These are phyloP conservation scores for Suillus sp. DNA, from an alignment of 768 basidiomycete species.

Conservation along the genomic window DNA sequence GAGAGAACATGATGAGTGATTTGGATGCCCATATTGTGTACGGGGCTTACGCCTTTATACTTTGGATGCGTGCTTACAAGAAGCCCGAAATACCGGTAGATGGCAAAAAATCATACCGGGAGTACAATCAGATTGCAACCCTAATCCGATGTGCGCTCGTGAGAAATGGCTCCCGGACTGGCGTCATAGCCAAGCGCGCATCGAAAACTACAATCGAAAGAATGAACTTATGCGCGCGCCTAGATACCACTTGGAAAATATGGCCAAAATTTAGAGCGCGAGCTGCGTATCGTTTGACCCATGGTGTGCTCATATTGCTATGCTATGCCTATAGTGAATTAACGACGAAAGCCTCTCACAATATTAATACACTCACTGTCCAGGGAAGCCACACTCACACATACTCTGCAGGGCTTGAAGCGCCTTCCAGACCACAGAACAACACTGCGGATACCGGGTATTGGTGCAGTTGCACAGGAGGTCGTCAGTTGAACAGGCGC, in stretches of 20 bases:
- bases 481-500: neutral
- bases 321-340: neutral
- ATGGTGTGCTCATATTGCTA: neutral
- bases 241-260: no score
- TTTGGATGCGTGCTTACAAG: neutral
- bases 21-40: neutral
- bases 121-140: neutral
- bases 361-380: neutral
- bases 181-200: neutral
- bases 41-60: neutral
- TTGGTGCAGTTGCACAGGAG: neutral
- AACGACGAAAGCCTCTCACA: neutral
- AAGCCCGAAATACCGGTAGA: neutral
- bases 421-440: neutral
- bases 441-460: neutral
- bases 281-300: neutral
- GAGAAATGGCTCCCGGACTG: neutral
- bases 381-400: neutral
- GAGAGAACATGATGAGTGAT: neutral
- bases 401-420: neutral
- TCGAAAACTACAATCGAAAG: neutral
- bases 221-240: neutral
- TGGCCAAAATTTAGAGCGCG: neutral
- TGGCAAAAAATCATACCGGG: neutral
- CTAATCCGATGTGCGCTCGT: neutral